Evolutionary conservation across 2,329 filamentous ascomycete species (phyloP), one percentile per base, ranked within the genome.

Genomic region (Neocatenulostroma microsporum): DNA sequence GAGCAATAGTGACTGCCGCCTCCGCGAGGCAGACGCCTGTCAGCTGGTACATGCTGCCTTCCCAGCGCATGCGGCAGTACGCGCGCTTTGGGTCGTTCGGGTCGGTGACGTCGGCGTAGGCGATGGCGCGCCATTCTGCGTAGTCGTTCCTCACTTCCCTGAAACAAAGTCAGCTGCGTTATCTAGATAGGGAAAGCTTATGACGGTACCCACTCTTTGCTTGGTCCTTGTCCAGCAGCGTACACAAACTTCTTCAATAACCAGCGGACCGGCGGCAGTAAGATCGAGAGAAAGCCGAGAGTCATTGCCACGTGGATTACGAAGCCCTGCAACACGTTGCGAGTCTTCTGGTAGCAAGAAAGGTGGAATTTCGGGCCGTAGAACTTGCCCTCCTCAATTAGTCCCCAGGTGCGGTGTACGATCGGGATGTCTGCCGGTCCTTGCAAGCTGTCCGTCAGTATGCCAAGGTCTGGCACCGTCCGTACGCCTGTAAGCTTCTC

Each of bases 1-100:
- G 68, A 12, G 86, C 62, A 21, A 88, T 64, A 0, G 77, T 76
- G 25, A 73, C 62, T 3, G 81, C 82, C 10, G 73, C 82, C 49
- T 85, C 70, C 2, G 72, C 70, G 11, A 84, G 53, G 19, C 81
- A 67, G 13, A 78, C 53, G 0, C 72, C 83, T 3, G 82, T 86
- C 34, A 84, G 60, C n/a, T 65, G 62, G 57, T 88, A 89, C 54
- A 78, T 67, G 48, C 73, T 73, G 3, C 82, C 80, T 3, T 68
- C 59, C 46, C 69, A 78, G 47, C 68, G 64, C 26, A 76, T 70
- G 35, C 69, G 69, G 35, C 69, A 72, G 33, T 68, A 70, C 0
- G 74, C 79, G 49, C 71, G 66, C 60, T 76, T 63, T 13, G 62
- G 57, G 15, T 58, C 61, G 38, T 55, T 58, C 34, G 57, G 51